Conservation (phyloP, 345 rosid species). For the Salix udensis region DNA sequence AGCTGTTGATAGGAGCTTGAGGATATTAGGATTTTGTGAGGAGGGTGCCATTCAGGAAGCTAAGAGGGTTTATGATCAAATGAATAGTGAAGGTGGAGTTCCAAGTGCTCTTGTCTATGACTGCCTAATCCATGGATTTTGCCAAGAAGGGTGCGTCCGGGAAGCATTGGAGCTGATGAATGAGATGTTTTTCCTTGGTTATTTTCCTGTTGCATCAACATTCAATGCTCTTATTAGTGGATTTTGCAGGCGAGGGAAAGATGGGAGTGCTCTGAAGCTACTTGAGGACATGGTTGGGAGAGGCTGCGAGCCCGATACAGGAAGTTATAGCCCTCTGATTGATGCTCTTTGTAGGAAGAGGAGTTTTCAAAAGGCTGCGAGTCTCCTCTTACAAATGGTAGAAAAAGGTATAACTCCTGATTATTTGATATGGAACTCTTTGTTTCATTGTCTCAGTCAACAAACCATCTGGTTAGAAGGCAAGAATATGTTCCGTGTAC, state of each 20-base stretch:
- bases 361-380: constrained; percentile 42
- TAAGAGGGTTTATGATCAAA: constrained; percentile 44
- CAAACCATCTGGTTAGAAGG: constrained; percentile 26
- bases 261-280: constrained; percentile 49
- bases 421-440: constrained; percentile 47
- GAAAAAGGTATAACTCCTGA: constrained; percentile 55
- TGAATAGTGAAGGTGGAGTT: constrained; percentile 48
- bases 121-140: constrained; percentile 51
- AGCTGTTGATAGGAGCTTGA: constrained; percentile 58
- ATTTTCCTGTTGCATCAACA: constrained; percentile 48
- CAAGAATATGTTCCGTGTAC: constrained; percentile 20
- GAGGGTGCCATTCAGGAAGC: constrained; percentile 49
- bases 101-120: constrained; percentile 53
- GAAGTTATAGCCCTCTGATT: constrained; percentile 45
- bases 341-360: constrained; percentile 42
- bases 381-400: constrained; percentile 48
- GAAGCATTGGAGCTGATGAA: constrained; percentile 56
- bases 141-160: constrained; percentile 38
- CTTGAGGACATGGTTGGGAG: constrained; percentile 58
- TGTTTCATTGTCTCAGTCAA: constrained; percentile 45
- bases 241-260: constrained; percentile 58
- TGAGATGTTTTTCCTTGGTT: constrained; percentile 44
- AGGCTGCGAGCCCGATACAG: constrained; percentile 47
- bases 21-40: constrained; percentile 47
- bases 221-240: constrained; percentile 49